phyloP scores from a whole-genome alignment of 75 land plant species.

The Cryptomeria japonica region DNA sequence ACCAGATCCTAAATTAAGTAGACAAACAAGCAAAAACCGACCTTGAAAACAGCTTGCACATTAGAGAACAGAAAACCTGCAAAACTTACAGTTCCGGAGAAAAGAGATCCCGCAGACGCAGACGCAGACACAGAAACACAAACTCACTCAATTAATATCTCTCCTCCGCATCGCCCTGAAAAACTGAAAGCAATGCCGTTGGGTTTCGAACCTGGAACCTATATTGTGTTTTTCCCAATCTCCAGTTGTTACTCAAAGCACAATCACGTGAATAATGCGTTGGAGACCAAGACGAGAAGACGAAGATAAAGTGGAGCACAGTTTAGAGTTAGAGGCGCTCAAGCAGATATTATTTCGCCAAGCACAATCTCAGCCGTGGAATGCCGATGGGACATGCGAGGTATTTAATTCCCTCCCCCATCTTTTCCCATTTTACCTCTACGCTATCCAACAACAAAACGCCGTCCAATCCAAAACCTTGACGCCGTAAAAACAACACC shows the following conservation, averaged over 20 bases:
- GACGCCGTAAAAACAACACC: neutral
- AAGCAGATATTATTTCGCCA: neutral
- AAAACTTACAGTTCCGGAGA: too few relatives aligned
- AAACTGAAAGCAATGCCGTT: neutral
- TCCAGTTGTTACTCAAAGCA: too few relatives aligned
- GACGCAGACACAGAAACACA: neutral
- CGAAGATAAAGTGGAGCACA: neutral
- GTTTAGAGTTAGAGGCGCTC: neutral
- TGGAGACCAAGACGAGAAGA: slow-evolving; percentile 1
- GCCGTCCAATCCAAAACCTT: slow-evolving; percentile 4
- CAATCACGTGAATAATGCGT: slow-evolving; percentile 4
- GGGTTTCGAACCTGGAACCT: neutral
- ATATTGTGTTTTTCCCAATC: neutral
- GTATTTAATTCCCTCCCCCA: neutral
- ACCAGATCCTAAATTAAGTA: neutral
- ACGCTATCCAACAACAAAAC: neutral
- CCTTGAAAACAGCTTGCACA: too few relatives aligned
- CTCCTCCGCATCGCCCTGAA: too few relatives aligned
- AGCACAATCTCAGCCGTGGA: neutral
- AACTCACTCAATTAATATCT: neutral
- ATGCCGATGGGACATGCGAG: neutral
- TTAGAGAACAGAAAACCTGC: too few relatives aligned
- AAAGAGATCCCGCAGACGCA: too few relatives aligned
- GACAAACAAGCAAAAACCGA: too few relatives aligned
- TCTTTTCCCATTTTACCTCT: neutral